These are phyloP conservation scores for Dothistroma septosporum DNA, from an alignment of 2,329 filamentous ascomycete species.

Conservation along the genomic window DNA sequence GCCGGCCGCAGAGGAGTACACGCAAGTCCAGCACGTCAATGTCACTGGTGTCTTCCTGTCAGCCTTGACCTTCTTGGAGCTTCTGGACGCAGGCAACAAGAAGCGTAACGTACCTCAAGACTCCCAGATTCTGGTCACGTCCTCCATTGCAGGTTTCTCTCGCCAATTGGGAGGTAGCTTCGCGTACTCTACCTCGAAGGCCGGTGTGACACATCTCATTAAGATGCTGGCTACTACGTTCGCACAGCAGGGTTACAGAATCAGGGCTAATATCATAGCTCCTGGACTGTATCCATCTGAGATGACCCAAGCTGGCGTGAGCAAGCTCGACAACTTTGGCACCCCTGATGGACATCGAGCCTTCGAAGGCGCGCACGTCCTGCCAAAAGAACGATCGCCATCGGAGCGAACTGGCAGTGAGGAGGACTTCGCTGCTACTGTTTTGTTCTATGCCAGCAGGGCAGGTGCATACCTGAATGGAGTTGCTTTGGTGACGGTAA, in stretches of 20 bases:
- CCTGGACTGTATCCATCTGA: constrained; percentile 37
- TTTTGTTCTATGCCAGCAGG: constrained; percentile 61
- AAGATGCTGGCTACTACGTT: constrained; percentile 47
- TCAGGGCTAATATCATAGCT: constrained; percentile 49
- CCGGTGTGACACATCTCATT: constrained; percentile 46
- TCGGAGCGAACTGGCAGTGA: constrained; percentile 58
- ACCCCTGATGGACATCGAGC: constrained; percentile 25
- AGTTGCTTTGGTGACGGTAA: not conserved
- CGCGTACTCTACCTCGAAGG: constrained; percentile 47
- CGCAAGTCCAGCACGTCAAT: constrained; percentile 37
- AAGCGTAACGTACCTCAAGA: constrained; percentile 35
- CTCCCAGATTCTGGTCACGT: constrained; percentile 46
- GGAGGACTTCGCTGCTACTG: constrained; percentile 60
- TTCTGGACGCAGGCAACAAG: constrained; percentile 43
- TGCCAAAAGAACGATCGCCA: constrained; percentile 46
- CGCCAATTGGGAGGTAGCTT: constrained; percentile 35
- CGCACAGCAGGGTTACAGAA: constrained; percentile 38
- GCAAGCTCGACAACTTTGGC: constrained; percentile 21
- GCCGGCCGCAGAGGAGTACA: constrained; percentile 32
- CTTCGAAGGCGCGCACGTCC: constrained; percentile 53
- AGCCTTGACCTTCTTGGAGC: constrained; percentile 39
- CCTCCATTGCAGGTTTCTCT: constrained; percentile 45
- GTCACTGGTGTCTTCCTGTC: constrained; percentile 39
- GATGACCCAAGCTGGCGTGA: constrained; percentile 24
- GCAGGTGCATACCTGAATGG: constrained; percentile 1